phyloP scores from a whole-genome alignment of 2,329 filamentous ascomycete species.

The Xylariomycetidae sp. region DNA sequence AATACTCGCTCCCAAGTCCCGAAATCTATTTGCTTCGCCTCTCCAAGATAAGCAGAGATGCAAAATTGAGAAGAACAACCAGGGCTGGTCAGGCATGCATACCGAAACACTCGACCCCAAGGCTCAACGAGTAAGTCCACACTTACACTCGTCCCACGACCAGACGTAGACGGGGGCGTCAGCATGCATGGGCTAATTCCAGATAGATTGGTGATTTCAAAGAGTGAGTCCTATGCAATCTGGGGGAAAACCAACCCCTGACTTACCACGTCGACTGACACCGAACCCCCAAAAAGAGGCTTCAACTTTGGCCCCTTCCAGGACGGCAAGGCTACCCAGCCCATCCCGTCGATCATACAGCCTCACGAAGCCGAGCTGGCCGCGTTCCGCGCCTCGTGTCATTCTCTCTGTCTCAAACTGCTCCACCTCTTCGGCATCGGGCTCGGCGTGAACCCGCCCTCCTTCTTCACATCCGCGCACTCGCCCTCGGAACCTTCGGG shows the following conservation, averaged over 20 bases:
- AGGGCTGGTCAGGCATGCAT: slow-evolving; percentile 85
- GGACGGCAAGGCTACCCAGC: slow-evolving; percentile 66
- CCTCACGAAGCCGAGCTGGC: slow-evolving; percentile 56
- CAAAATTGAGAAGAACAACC: slow-evolving; percentile 74
- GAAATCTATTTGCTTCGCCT: slow-evolving; percentile 67
- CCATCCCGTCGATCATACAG: slow-evolving; percentile 62
- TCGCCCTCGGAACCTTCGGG: slow-evolving; percentile 42
- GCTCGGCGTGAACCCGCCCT: slow-evolving; percentile 50
- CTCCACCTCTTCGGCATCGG: slow-evolving; percentile 75
- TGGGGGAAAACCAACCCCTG: too few relatives aligned
- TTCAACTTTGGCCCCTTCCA: slow-evolving; percentile 87
- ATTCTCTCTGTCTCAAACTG: slow-evolving; percentile 66
- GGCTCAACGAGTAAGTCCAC: slow-evolving; percentile 64
- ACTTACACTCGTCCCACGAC: too few relatives aligned
- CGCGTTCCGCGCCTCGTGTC: slow-evolving; percentile 67
- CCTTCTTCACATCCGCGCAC: slow-evolving; percentile 54
- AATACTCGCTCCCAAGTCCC: slow-evolving; percentile 46
- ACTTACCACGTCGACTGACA: too few relatives aligned
- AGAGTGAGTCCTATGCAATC: slow-evolving; percentile 68
- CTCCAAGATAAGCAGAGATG: slow-evolving; percentile 68
- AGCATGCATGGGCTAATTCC: too few relatives aligned
- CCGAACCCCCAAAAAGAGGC: slow-evolving; percentile 62
- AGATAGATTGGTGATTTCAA: slow-evolving; percentile 75
- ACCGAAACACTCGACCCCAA: slow-evolving; percentile 82
- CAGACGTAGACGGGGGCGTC: too few relatives aligned